Base-by-base conservation (phyloP, 371 early-diverging fungal genomes). In the Sporodiniella umbellata region DNA sequence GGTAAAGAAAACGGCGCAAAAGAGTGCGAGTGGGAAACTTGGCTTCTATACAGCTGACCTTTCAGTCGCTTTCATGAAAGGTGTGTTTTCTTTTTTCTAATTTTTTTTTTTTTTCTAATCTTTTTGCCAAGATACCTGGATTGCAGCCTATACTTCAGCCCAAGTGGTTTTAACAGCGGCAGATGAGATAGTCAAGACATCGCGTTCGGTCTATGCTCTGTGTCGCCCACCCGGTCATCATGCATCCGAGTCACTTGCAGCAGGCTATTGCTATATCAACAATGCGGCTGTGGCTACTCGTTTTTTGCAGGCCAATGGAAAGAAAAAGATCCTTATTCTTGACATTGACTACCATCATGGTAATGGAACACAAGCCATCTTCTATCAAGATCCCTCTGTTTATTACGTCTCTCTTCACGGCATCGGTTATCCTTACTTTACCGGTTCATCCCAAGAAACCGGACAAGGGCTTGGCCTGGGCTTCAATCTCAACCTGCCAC, bases 161-260 rank as follows among this genome's bases (percentile, higher is more conserved):
- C 86, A 88, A 55, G 68, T 85, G 11, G 84, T 80, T 3, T 56
- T 87, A 24, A 80, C 86, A 1, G 89, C 79, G 3, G 73, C 80
- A 0, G 70, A 83, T 46, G 55, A 66, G 6, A 52, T 88, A 12
- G 12, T 21, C 17, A 48, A 58, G 14, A 51, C 42, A 6, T 53
- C 53, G 6, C 40, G 56, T 1, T 58, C 65, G 0, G 58, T 83
- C n/a, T 87, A 85, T 62, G 86, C 87, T 1, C 60, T 86, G 7
- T 85, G 83, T 49, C 66, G 88, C 31, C 88, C 87, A 3, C 88
- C 87, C 1, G 86, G 85, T 0, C 85, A 84, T 44, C 85, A 84
- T 52, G 81, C 85, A 0, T 66, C 77, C 31, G 53, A 70, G 19
- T 68, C 80, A 25, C 42, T 81, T 30, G 79, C 81, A 31, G 85